Base-by-base conservation (phyloP, 2,329 filamentous ascomycete genomes). In the Aureobasidium uvarum region DNA sequence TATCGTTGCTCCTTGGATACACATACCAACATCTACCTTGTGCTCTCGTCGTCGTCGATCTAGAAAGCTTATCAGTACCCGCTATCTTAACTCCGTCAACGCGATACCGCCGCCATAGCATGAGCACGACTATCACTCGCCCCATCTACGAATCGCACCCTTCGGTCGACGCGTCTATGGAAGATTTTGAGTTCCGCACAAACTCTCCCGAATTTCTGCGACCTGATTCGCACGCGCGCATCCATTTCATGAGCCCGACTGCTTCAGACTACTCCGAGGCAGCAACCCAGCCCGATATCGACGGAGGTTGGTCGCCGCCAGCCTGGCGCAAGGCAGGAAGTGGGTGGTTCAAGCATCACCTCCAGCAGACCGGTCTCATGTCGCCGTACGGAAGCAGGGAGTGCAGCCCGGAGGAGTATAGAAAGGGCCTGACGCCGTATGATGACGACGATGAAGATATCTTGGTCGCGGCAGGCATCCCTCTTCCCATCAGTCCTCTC, bases 291-390 rank as follows among this genome's bases (percentile, higher is more conserved):
- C 75, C 77, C 55, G 80, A 80, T 66, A 72, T 77, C 62, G 80
- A 83, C 66, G 81, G 83, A 56, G 85, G 84, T 38, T 89, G 86
- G 85, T 87, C 85, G 62, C 87, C 87, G 46, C 87, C 87, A 2
- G 86, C 86, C 14, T 87, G 86, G 81, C 81, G 84, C 69, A 83
- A 81, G 71, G 80, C 80, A 67, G 85, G 83, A 68, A 87, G 83
- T 72, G 81, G 81, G 67, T 86, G 84, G 85, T 84, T 86, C 74
- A 70, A 78, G 74, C 78, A 78, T 71, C 60, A 63, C n/a, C 58
- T 62, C 8, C 58, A 62, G 31, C 75, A 77, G 72, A 68, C 67
- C 38, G 66, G 69, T 14, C 60, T 74, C 38, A 65, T 62, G 25
- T 68, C 67, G 48, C 67, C 67, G 1, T 46, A 64, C 36, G 51